Conservation (phyloP, 2,329 filamentous ascomycete species). For the Pestalotiopsis sp. region DNA sequence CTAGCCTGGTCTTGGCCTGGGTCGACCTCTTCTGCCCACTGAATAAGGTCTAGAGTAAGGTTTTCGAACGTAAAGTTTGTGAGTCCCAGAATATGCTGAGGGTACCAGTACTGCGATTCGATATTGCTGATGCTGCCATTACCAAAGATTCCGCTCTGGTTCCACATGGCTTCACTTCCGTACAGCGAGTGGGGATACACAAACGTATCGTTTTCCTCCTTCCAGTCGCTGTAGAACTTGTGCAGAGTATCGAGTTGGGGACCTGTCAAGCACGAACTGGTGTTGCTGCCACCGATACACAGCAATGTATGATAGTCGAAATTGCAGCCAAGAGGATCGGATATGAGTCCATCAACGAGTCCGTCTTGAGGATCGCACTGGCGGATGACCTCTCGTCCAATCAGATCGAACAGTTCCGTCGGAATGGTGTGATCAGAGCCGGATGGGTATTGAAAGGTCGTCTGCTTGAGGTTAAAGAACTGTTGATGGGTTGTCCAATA, state of each 20-base stretch:
- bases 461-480: conserved; percentile 39
- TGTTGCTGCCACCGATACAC: conserved; percentile 17
- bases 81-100: background rate
- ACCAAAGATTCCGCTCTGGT: background rate
- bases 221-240: conserved; percentile 18
- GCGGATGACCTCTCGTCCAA: conserved; percentile 36
- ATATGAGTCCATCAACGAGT: conserved; percentile 41
- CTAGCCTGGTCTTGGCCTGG: conserved; percentile 18
- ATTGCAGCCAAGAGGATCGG: conserved; percentile 37
- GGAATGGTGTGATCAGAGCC: conserved; percentile 43
- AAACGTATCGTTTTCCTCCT: background rate
- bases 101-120: background rate
- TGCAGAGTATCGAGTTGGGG: conserved; percentile 13
- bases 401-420: conserved; percentile 38
- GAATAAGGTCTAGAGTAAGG: background rate
- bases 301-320: conserved; percentile 26
- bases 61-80: background rate
- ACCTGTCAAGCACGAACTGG: conserved; percentile 20
- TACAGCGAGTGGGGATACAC: background rate
- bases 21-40: conserved; percentile 10
- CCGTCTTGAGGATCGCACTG: conserved; percentile 45
- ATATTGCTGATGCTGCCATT: background rate
- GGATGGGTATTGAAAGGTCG: conserved; percentile 37
- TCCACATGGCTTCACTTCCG: background rate
- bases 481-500: conserved; percentile 21